A percentile compares a stretch with the other conserved stretches of the same genome.
phyloP scores from a whole-genome alignment of 225 moss, liverwort and hornwort species.

The Ulota crispa region DNA sequence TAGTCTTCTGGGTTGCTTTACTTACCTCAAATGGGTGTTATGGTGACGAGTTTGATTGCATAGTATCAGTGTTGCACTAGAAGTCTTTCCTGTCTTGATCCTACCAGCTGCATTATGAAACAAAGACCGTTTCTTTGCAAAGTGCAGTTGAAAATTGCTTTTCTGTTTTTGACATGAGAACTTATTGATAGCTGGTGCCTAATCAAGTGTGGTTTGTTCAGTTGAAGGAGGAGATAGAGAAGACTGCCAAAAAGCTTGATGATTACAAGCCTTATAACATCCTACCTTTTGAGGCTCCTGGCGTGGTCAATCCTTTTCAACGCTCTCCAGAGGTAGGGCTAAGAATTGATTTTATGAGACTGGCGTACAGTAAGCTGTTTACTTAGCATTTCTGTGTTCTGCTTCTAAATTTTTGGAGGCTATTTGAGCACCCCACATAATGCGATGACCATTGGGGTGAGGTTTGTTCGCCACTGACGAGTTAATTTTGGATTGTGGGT shows the following conservation, averaged over 20 bases:
- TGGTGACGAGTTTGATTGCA: neutral
- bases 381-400: neutral
- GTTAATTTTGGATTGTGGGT: constrained; percentile 9
- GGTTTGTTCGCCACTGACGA: constrained; percentile 1
- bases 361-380: constrained; percentile 2
- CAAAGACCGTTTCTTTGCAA: neutral
- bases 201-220: constrained; percentile 35
- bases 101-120: constrained; percentile 2
- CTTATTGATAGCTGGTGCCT: constrained; percentile 7
- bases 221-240: constrained; percentile 81
- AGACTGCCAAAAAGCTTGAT: constrained; percentile 70
- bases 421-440: constrained; percentile 1
- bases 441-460: constrained; percentile 9
- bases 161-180: neutral
- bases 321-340: constrained; percentile 78
- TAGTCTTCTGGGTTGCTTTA: neutral
- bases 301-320: constrained; percentile 69
- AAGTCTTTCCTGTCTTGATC: constrained; percentile 1
- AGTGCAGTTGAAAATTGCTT: neutral
- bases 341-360: neutral
- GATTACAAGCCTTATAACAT: constrained; percentile 95
- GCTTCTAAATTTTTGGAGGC: constrained; percentile 16
- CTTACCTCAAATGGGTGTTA: neutral
- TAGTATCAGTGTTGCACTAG: constrained; percentile 14
- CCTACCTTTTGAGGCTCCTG: constrained; percentile 88